A percentile compares a stretch with the other conserved stretches of the same genome.
These are phyloP conservation scores for Mortierella sp. DNA, from an alignment of 371 early-diverging fungal genomes.

Conservation along the genomic window DNA sequence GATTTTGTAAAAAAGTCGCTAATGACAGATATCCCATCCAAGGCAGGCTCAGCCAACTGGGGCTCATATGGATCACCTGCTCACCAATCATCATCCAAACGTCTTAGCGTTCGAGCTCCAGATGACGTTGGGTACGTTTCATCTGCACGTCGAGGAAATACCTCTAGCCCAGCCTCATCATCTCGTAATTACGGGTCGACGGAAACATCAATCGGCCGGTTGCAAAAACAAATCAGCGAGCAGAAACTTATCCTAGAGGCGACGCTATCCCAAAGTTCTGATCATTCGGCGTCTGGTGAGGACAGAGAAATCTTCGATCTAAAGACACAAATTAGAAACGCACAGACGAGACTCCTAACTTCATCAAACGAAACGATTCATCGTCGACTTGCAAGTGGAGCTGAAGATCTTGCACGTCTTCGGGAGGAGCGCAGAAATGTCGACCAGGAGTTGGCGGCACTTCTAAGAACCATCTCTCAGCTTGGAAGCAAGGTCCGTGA, in stretches of 20 bases:
- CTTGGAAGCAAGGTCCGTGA: slow-evolving; percentile 64
- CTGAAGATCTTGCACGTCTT: slow-evolving; percentile 62
- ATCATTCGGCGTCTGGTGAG: slow-evolving; percentile 26
- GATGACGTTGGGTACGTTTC: slow-evolving; percentile 70
- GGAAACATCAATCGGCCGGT: slow-evolving; percentile 65
- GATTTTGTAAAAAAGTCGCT: slow-evolving; percentile 67
- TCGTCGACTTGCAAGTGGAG: slow-evolving; percentile 59
- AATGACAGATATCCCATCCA: slow-evolving; percentile 62
- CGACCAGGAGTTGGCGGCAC: slow-evolving; percentile 63
- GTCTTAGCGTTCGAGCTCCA: slow-evolving; percentile 42
- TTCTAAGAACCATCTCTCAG: slow-evolving; percentile 59
- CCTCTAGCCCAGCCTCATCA: slow-evolving; percentile 26
- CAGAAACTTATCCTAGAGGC: slow-evolving; percentile 61
- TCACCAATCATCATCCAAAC: slow-evolving; percentile 33
- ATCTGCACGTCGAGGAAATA: slow-evolving; percentile 69
- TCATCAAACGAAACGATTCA: slow-evolving; percentile 48
- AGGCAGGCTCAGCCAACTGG: slow-evolving; percentile 41
- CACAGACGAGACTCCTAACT: slow-evolving; percentile 58
- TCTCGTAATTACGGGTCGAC: slow-evolving; percentile 26
- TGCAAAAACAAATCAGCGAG: slow-evolving; percentile 70
- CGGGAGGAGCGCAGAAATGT: slow-evolving; percentile 67
- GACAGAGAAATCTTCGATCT: slow-evolving; percentile 58
- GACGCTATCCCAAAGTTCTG: slow-evolving; percentile 24
- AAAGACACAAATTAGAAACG: slow-evolving; percentile 60
- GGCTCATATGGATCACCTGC: slow-evolving; percentile 34